Evolutionary conservation across 2,329 filamentous ascomycete genomes (phyloP), one percentile per base, ranked within the genome.

Genomic region (Fusarium beomiforme): DNA sequence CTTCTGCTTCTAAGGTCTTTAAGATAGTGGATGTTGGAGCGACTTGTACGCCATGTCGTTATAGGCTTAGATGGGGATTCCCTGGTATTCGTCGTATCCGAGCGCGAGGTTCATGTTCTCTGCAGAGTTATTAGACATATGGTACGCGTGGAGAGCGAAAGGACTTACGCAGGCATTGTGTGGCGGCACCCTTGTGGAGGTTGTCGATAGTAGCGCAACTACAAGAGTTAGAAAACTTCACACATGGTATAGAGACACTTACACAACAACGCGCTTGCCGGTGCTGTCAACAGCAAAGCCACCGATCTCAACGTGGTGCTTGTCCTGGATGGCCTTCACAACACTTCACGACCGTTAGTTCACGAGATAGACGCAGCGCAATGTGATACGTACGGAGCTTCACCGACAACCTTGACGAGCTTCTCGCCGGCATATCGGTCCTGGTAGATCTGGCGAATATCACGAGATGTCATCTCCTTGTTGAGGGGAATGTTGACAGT

Each of bases 341-440:
- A 59, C 56, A 41, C 56, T 59, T 19, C 1, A 17, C 12, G 12
- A 26, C 3, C 24, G 26, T 59, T 53, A 59, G 46, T 31, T 24
- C 9, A 41, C 26, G 34, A 12, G 9, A 19, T 26, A 8, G 24
- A 3, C 13, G 26, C 47, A 14, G 17, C 2, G 5, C n/a, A 21
- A 12, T 2, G 26, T 17, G 5, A 16, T 16, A 67, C 65, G 8
- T 91, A 84, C 5, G 95, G 96, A 1, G 93, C 88, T 81, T 98
- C 95, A 58, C 95, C 95, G 8, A 93, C 89, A 23, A 98, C 90
- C 87, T 96, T 97, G 79, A 99, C 91, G 19, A 99, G 90, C 83
- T 94, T 95, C 87, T 98, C 96, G 54, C 95, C 95, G 9, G 95
- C 95, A 78, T 97, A 99, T 26, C 95, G 90, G 77, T 98, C 95